A percentile compares a stretch with the other conserved stretches of the same genome.
phyloP scores from a whole-genome alignment of 2,329 filamentous ascomycete genomes.

The Colletotrichum musae region DNA sequence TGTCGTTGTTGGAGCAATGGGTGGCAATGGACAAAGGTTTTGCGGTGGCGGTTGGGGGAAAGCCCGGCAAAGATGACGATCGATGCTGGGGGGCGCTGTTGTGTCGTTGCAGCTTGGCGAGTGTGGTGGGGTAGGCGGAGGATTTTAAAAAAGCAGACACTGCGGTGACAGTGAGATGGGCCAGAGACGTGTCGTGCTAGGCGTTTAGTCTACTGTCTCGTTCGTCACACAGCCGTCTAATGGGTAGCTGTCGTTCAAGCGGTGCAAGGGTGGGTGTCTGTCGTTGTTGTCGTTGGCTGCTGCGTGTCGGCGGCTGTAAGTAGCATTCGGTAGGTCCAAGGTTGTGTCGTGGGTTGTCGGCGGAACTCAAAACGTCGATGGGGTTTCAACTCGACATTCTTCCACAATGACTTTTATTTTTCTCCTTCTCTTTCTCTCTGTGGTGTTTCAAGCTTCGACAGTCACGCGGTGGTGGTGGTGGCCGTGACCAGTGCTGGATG shows the following conservation, averaged over 20 bases:
- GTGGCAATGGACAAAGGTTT: conserved; percentile 10
- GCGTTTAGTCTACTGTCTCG: conserved; percentile 29
- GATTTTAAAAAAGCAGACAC: conserved; percentile 16
- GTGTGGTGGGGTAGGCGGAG: conserved; percentile 24
- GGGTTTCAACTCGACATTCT: conserved; percentile 28
- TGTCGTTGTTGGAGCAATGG: conserved; percentile 8
- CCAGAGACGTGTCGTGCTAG: conserved; percentile 3
- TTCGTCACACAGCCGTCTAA: conserved; percentile 23
- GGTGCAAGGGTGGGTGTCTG: conserved; percentile 26
- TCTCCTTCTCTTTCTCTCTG: background rate
- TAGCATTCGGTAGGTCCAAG: conserved; percentile 6
- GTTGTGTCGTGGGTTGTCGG: background rate
- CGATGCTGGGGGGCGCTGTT: background rate
- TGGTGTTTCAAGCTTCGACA: conserved; percentile 21
- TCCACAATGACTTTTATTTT: background rate
- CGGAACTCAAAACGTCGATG: conserved; percentile 14
- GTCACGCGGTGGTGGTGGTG: conserved; percentile 26
- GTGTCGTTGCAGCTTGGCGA: conserved; percentile 19
- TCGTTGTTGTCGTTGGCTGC: conserved; percentile 17
- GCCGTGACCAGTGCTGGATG: conserved; percentile 11
- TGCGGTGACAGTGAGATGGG: conserved; percentile 20
- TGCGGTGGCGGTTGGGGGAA: conserved; percentile 15
- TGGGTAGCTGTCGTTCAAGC: conserved; percentile 15
- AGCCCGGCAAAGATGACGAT: conserved; percentile 22
- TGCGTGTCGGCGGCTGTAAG: conserved; percentile 26